These are phyloP conservation scores for Psidium friedrichsthalianum DNA, from an alignment of 345 rosid species.

Conservation along the genomic window DNA sequence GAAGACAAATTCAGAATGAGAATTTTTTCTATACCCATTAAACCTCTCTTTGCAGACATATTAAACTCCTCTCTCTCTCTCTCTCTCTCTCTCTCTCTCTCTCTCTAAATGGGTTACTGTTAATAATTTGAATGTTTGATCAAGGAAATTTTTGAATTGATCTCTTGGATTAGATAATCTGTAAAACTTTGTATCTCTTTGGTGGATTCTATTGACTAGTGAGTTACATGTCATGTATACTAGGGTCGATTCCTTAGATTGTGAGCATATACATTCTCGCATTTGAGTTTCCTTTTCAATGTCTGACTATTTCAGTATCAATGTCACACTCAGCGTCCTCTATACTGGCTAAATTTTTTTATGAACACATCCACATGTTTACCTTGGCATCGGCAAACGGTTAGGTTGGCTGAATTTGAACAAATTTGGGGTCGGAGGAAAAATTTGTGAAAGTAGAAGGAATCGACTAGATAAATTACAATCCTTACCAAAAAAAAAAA, in stretches of 20 bases:
- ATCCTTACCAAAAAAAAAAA: too few relatives aligned
- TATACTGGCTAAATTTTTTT: too few relatives aligned
- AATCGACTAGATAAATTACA: neutral
- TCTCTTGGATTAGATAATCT: neutral
- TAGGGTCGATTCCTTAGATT: neutral
- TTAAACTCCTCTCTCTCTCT: too few relatives aligned
- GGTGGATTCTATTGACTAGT: neutral
- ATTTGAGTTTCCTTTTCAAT: neutral
- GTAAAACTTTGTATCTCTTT: neutral
- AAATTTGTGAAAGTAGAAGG: neutral
- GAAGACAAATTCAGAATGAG: too few relatives aligned
- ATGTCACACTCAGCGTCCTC: accelerated
- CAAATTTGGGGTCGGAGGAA: neutral
- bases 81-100: too few relatives aligned
- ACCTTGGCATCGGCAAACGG: neutral
- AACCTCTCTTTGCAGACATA: too few relatives aligned
- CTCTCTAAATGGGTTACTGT: too few relatives aligned
- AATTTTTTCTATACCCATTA: too few relatives aligned
- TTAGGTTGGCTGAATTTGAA: neutral
- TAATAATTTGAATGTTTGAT: neutral
- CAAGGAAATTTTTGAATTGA: neutral
- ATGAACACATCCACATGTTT: neutral
- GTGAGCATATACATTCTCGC: neutral
- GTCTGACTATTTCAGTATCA: neutral
- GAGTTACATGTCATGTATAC: neutral